Conservation (phyloP, 768 basidiomycete species). For the Strobilomyces dryophilus region DNA sequence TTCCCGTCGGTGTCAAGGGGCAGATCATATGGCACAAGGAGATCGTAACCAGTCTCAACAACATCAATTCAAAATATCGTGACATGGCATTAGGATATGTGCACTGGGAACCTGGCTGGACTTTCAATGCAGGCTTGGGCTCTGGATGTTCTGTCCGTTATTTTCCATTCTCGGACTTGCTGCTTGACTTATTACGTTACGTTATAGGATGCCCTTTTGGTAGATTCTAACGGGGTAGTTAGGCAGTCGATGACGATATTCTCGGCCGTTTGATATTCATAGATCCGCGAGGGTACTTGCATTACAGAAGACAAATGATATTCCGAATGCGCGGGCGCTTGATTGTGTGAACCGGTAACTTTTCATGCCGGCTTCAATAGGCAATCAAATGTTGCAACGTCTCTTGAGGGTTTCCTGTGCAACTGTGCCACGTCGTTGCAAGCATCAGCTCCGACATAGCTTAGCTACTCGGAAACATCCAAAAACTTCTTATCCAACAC, state of each 20-base stretch:
- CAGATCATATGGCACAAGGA: conserved; percentile 7
- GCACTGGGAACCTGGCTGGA: conserved; percentile 13
- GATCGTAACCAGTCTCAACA: background rate
- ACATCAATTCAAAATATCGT: background rate
- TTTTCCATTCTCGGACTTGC: background rate
- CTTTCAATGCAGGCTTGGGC: background rate
- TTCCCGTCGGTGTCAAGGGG: background rate
- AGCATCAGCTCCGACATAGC: background rate
- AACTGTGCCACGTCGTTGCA: background rate
- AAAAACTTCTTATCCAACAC: background rate
- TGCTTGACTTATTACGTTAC: background rate
- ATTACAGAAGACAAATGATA: too few relatives aligned
- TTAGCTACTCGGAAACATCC: background rate
- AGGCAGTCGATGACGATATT: conserved; percentile 8
- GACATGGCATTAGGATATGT: conserved; percentile 10
- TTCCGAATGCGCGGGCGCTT: background rate
- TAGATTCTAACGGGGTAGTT: conserved; percentile 2
- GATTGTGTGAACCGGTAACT: background rate
- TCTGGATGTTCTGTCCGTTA: conserved; percentile 12
- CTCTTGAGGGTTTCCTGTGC: background rate
- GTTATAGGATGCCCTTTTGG: conserved; percentile 9
- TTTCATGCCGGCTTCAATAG: background rate
- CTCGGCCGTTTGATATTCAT: background rate
- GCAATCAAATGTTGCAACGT: conserved; percentile 2
- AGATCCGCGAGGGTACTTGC: too few relatives aligned